Evolutionary conservation across 805 yeast genomes (phyloP), one percentile per base, ranked within the genome.

Genomic region (Barnettozyma salicaria): DNA sequence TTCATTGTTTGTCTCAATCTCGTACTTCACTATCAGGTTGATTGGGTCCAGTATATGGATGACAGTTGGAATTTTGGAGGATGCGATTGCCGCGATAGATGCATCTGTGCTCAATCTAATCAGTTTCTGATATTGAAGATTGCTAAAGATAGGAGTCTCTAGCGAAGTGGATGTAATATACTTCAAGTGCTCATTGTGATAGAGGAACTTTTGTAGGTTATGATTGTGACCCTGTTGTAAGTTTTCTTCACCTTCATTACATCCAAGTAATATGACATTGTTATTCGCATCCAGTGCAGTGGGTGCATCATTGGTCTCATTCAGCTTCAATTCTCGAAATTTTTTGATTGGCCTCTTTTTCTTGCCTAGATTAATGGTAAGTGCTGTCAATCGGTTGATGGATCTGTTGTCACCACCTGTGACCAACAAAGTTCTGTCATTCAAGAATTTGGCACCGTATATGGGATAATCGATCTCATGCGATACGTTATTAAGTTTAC

Each of bases 261-360:
- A 78, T 3, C 96, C 96, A 23, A 82, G 67, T 31, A 84, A 62
- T 19, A 88, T 78, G 18, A 70, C 52, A 42, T 70, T 50, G 44
- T 65, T 54, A 7, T 62, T 59, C 25, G 75, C 74, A 50, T 81
- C 96, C 33, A 90, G 50, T 30, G 90, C 77, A 53, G 87, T 84
- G 5, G 96, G 96, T 11, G 83, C 76, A 58, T 88, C 96, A 50
- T 85, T 94, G 27, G 74, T 68, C n/a, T 71, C 67, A 6, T 76
- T 73, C 41, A 80, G 57, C 3, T 70, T 64, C 50, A 83, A 67
- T 53, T 84, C 92, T 44, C 92, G 65, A 56, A 74, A 83, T 45
- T 78, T 70, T 55, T 80, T 85, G 40, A 82, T 59, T 10, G 56
- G 69, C 60, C 64, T 65, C 42, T 58, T 62, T 31, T 60, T 55